phyloP scores from a whole-genome alignment of 73 alveolate genomes.

The Tetrahymena malaccensis region DNA sequence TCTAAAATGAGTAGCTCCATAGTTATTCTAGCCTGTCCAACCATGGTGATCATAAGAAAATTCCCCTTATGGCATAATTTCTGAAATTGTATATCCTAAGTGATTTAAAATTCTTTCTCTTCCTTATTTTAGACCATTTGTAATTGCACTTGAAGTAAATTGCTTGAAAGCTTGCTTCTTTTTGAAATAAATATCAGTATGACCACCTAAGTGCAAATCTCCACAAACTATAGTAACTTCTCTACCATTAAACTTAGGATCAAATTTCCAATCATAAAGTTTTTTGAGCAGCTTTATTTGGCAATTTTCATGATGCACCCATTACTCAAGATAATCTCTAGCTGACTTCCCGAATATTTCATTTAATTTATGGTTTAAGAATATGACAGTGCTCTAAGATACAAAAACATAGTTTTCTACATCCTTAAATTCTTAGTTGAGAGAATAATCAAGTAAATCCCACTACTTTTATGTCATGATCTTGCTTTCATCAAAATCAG shows the following conservation, averaged over 20 bases:
- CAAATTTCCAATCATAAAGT: neutral
- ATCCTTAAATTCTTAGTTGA: neutral
- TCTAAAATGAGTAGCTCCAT: neutral
- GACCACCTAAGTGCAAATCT: neutral
- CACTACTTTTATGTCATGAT: neutral
- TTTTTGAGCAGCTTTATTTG: neutral
- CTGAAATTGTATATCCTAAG: neutral
- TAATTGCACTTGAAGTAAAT: neutral
- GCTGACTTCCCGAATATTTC: neutral
- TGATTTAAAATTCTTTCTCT: neutral
- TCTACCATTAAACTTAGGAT: neutral
- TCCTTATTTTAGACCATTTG: neutral
- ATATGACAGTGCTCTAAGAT: neutral
- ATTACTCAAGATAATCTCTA: neutral
- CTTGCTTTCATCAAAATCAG: neutral
- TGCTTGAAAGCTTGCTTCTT: neutral
- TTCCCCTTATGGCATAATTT: neutral
- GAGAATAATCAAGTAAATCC: neutral
- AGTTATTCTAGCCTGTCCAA: neutral
- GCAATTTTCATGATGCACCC: neutral
- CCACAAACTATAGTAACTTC: neutral
- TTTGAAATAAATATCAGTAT: neutral
- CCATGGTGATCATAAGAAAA: neutral
- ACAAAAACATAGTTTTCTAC: neutral
- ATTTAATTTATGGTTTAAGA: neutral